phyloP scores from a whole-genome alignment of 2,329 filamentous ascomycete species.

The Cadophora gregata region DNA sequence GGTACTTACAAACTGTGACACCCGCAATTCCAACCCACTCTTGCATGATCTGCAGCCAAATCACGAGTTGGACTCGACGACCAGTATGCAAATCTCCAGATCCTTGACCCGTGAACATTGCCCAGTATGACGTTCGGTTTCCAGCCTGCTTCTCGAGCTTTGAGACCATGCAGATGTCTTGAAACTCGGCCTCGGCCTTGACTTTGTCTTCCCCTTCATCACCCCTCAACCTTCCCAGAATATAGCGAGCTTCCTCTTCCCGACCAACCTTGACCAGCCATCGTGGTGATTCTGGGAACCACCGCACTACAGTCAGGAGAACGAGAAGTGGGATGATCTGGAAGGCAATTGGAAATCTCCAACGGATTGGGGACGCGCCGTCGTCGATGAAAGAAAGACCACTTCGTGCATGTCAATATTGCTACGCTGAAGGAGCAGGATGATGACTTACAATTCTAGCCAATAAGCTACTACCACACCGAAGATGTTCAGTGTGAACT shows the following conservation, averaged over 20 bases:
- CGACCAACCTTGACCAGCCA: conserved; percentile 47
- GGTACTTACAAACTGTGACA: conserved; percentile 61
- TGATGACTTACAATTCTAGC: conserved; percentile 48
- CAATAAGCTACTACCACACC: conserved; percentile 70
- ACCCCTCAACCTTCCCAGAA: conserved; percentile 60
- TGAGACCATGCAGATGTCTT: conserved; percentile 70
- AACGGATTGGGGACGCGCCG: conserved; percentile 60
- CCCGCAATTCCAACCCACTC: conserved; percentile 74
- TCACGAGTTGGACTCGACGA: conserved; percentile 70
- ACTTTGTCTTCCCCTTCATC: conserved; percentile 58
- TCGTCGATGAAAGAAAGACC: conserved; percentile 66
- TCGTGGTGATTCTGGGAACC: conserved; percentile 47
- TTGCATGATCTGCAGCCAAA: conserved; percentile 76
- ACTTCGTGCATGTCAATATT: conserved; percentile 39
- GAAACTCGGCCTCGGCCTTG: conserved; percentile 66
- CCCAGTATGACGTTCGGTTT: conserved; percentile 60
- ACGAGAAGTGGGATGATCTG: conserved; percentile 44
- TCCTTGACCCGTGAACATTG: conserved; percentile 71
- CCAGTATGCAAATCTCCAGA: conserved; percentile 70
- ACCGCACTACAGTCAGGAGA: conserved; percentile 46
- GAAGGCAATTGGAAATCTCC: conserved; percentile 48
- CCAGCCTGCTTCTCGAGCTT: conserved; percentile 63
- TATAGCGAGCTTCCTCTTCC: conserved; percentile 47
- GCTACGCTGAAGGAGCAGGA: neutral
- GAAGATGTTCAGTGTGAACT: conserved; percentile 77